phyloP scores from a whole-genome alignment of 2,329 filamentous ascomycete genomes.

The Escovopsis sp. region DNA sequence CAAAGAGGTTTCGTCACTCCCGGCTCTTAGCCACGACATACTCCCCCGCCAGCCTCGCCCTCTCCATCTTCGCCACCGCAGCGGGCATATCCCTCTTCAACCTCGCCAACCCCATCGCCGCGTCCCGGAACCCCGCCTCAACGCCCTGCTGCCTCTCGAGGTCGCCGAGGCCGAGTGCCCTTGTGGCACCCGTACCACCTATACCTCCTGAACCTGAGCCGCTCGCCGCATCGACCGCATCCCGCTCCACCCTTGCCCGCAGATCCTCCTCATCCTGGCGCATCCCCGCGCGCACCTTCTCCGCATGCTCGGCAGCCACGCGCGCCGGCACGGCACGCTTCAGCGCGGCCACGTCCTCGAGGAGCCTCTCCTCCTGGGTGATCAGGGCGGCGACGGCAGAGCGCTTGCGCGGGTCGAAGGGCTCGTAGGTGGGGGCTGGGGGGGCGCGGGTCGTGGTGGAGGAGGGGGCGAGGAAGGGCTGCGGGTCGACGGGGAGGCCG shows the following conservation, averaged over 20 bases:
- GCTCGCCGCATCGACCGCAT: slow-evolving; percentile 8
- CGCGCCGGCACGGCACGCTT: slow-evolving; percentile 35
- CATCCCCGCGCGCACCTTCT: slow-evolving; percentile 23
- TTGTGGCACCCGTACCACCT: no score
- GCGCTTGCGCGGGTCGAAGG: slow-evolving; percentile 44
- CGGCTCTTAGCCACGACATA: slow-evolving; percentile 29
- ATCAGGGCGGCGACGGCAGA: slow-evolving; percentile 44
- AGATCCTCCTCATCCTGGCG: slow-evolving; percentile 32
- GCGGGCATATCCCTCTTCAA: slow-evolving; percentile 46
- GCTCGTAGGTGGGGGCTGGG: slow-evolving; percentile 32
- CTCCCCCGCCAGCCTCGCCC: slow-evolving; percentile 42
- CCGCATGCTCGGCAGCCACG: slow-evolving; percentile 27
- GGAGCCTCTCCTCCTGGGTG: slow-evolving; percentile 45
- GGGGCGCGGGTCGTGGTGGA: slow-evolving; percentile 3
- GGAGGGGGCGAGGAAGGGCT: slow-evolving; percentile 19
- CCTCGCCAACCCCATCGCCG: slow-evolving; percentile 34
- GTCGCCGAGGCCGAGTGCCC: slow-evolving; percentile 14
- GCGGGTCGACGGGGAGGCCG: slow-evolving; percentile 34
- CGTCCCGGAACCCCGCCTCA: slow-evolving; percentile 29
- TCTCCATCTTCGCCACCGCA: slow-evolving; percentile 48
- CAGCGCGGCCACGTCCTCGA: slow-evolving; percentile 46
- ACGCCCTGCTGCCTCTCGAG: slow-evolving; percentile 29
- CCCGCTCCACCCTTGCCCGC: slow-evolving; percentile 12
- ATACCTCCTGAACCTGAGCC: no score
- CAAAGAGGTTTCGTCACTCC: slow-evolving; percentile 1